Conservation (phyloP, 805 yeast species). For the Candida andamanensis region DNA sequence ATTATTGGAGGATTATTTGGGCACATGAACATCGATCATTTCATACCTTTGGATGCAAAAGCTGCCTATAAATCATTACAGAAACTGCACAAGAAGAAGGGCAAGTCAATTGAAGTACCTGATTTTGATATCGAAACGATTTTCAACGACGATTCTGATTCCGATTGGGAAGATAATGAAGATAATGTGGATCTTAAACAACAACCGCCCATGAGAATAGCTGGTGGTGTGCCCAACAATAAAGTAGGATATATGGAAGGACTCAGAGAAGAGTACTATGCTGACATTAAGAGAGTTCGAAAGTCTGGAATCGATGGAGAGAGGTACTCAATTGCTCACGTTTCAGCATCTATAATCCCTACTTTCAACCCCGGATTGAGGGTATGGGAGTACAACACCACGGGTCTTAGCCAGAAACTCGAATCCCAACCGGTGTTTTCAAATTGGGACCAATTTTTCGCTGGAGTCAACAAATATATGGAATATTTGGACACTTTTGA, state of each 20-base stretch:
- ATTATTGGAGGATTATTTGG: constrained; percentile 82
- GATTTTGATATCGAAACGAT: constrained; percentile 7
- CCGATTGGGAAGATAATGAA: constrained; percentile 18
- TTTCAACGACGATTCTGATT: constrained; percentile 3
- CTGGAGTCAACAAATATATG: constrained; percentile 34
- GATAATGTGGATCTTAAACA: constrained; percentile 11
- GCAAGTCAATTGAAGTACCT: constrained; percentile 4
- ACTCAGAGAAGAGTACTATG: constrained; percentile 51
- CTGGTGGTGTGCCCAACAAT: constrained; percentile 58
- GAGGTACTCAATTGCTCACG: constrained; percentile 64
- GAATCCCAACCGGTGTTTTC: constrained; percentile 6
- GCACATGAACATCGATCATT: constrained; percentile 88
- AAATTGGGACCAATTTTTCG: constrained; percentile 60
- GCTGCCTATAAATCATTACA: constrained; percentile 56
- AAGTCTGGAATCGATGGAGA: constrained; percentile 44
- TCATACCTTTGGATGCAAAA: constrained; percentile 67
- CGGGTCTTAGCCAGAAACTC: constrained; percentile 37
- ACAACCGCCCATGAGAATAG: constrained; percentile 10
- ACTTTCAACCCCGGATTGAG: constrained; percentile 81
- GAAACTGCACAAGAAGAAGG: constrained; percentile 11
- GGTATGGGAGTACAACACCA: constrained; percentile 80
- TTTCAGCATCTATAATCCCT: constrained; percentile 73
- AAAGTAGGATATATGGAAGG: constrained; percentile 60
- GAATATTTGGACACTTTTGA: constrained; percentile 26
- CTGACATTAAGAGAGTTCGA: constrained; percentile 41